Base-by-base conservation (phyloP, 305 asterid species). In the Lippia alba region DNA sequence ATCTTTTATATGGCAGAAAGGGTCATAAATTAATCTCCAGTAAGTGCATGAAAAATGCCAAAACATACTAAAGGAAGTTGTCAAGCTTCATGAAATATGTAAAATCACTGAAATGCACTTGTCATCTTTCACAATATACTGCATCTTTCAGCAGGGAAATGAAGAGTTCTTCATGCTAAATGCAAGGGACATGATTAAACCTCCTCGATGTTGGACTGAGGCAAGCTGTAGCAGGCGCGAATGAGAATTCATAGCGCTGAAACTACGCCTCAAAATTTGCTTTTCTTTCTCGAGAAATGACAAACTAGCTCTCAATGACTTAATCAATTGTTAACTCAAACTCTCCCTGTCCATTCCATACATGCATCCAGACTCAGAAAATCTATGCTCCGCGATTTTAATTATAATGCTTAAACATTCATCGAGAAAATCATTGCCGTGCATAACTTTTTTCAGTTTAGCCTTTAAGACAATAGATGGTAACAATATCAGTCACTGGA, bases 121-220 rank as follows among this genome's bases (percentile, higher is more conserved):
- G 56, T 63, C 62, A 72, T 57, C 36, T 64, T 34, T 53, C 58
- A 50, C 33, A 74, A 30, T 54, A 65, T 20, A 70, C 7, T 40
- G 65, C 45, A 72, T 72, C 71, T n/a, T 62, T 72, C 58, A 77
- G 67, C 63, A 55, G 44, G 60, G 57, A 61, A 64, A 67, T 48
- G 20, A 54, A 61, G 48, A 56, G 50, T 50, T 30, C 65, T 56
- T 36, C 18, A 60, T 39, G 61, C 16, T 51, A 66, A 66, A 60
- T 49, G 41, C 64, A 56, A 40, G 44, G 30, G 30, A 53, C 24
- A 68, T 6, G 20, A 68, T 54, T 61, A 11, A 33, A 74, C 20
- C 64, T 24, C 30, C 30, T 24, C 30, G 30, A 24, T 24, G 30
- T 24, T 24, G 30, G 30, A 24, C 30, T 24, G 30, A 24, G 30